These are phyloP conservation scores for Penicillium canariense DNA, from an alignment of 495 filamentous ascomycete genomes.

Conservation along the genomic window DNA sequence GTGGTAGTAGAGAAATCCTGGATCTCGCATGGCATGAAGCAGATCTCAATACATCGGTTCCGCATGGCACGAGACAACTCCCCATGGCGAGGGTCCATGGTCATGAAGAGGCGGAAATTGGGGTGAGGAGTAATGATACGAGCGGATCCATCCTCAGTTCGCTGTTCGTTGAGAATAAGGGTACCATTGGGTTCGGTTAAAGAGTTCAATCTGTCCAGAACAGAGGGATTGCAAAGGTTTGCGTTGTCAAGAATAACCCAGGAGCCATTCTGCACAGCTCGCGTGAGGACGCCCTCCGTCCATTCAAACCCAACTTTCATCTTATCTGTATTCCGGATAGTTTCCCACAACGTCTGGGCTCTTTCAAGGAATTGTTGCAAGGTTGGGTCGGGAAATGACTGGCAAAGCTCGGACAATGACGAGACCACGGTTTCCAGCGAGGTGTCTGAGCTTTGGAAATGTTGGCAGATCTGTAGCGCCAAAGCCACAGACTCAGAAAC, in stretches of 20 bases:
- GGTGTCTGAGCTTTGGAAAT: constrained; percentile 29
- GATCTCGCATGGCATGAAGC: constrained; percentile 49
- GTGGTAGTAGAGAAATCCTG: constrained; percentile 16
- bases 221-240: constrained; percentile 91
- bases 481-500: constrained; percentile 29
- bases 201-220: constrained; percentile 92
- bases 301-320: constrained; percentile 84
- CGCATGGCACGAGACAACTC: constrained; percentile 96
- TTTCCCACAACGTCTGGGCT: constrained; percentile 40
- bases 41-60: constrained; percentile 91
- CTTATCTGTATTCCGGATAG: constrained; percentile 49
- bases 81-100: constrained; percentile 88
- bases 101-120: constrained; percentile 89
- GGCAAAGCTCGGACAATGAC: constrained; percentile 31
- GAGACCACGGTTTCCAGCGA: constrained; percentile 37
- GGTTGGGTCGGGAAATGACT: constrained; percentile 26
- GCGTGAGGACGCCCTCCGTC: constrained; percentile 88
- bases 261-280: constrained; percentile 78
- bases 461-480: constrained; percentile 36
- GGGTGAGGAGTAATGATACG: constrained; percentile 78
- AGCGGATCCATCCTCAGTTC: constrained; percentile 74
- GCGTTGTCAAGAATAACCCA: constrained; percentile 98
- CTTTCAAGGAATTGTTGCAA: constrained; percentile 35
- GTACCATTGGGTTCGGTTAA: constrained; percentile 86
- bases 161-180: constrained; percentile 89